A percentile compares a stretch with the other conserved stretches of the same genome.
Conservation (phyloP, 2,329 filamentous ascomycete genomes). For the Trichoderma sp. region DNA sequence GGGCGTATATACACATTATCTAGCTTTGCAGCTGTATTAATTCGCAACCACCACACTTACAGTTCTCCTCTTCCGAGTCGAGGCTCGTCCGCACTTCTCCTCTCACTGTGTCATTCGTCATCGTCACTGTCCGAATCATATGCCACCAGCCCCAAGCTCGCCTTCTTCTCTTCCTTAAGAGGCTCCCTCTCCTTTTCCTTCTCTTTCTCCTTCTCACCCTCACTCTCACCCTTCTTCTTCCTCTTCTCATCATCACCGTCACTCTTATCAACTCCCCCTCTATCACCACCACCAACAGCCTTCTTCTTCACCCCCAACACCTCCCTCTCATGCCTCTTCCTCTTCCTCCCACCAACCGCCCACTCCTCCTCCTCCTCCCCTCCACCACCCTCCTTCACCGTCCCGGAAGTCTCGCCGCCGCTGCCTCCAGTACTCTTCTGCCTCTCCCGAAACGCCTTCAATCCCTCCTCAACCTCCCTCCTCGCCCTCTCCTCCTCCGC, state of each 20-base stretch:
- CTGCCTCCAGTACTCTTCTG: conserved; percentile 40
- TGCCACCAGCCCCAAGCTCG: conserved; percentile 48
- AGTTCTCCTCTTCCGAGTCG: background rate
- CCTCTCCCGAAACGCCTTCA: conserved; percentile 56
- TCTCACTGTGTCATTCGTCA: conserved; percentile 34
- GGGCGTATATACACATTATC: conserved; percentile 20
- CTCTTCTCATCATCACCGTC: background rate
- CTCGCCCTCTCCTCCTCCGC: conserved; percentile 56
- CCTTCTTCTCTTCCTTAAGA: conserved; percentile 26
- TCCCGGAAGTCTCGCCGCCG: conserved; percentile 26
- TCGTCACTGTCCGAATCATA: conserved; percentile 59
- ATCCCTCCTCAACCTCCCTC: conserved; percentile 58
- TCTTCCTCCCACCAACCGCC: conserved; percentile 39
- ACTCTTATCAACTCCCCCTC: background rate
- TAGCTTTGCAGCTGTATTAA: conserved; percentile 19
- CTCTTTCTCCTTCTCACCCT: conserved; percentile 22
- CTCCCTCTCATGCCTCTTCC: conserved; percentile 40
- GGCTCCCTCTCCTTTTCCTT: conserved; percentile 29
- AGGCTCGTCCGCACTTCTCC: background rate
- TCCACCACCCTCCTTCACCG: conserved; percentile 29
- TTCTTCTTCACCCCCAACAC: conserved; percentile 37
- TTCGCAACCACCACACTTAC: background rate
- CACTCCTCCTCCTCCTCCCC: conserved; percentile 34
- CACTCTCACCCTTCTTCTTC: background rate
- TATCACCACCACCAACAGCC: conserved; percentile 24